A percentile compares a stretch with the other conserved stretches of the same genome.
Evolutionary conservation across 331 rosid genomes (phyloP).

Genomic region (Pyrus hybrid): DNA sequence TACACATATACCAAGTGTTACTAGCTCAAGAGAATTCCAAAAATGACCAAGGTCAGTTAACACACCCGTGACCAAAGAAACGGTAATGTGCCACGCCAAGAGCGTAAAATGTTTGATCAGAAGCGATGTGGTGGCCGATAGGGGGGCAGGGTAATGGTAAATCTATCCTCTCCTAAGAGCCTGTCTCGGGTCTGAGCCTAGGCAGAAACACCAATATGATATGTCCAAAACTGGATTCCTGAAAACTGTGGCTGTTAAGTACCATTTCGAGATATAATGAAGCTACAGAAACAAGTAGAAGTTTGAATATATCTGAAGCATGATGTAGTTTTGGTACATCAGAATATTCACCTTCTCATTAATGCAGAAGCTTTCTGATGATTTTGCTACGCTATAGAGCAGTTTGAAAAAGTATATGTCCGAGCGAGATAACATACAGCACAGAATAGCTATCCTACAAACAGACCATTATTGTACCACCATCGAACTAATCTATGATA

Average conservation of each 20-base stretch:
- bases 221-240: neutral
- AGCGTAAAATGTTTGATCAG: neutral
- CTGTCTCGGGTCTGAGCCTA: neutral
- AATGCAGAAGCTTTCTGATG: neutral
- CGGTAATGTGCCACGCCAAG: neutral
- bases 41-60: neutral
- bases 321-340: neutral
- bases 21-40: neutral
- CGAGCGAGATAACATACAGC: neutral
- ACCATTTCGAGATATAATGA: neutral
- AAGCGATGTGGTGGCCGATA: neutral
- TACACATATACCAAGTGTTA: neutral
- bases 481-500: neutral
- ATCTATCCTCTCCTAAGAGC: neutral
- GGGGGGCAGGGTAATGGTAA: neutral
- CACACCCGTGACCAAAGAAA: neutral
- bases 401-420: neutral
- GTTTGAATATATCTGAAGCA: neutral
- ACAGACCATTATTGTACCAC: neutral
- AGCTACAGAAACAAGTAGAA: neutral
- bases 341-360: neutral
- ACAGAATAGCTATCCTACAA: neutral
- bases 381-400: neutral
- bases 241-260: neutral
- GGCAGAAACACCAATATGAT: neutral